These are phyloP conservation scores for Yamadazyma endophytica DNA, from an alignment of 805 yeast species.

Conservation along the genomic window DNA sequence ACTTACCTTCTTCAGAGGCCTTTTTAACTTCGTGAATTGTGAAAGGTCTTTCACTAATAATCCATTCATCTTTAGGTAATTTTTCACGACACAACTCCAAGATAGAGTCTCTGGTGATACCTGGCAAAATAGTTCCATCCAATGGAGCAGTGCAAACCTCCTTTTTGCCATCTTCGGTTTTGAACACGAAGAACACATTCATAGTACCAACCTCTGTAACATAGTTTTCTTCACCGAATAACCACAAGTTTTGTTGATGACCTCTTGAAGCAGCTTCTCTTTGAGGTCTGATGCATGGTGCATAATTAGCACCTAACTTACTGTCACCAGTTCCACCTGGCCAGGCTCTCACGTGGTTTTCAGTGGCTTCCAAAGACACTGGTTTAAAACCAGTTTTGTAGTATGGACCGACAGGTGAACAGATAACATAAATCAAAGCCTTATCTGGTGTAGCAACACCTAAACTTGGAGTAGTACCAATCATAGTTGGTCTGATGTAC, in stretches of 20 bases:
- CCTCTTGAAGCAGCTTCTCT: conserved; percentile 87
- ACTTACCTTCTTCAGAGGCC: conserved; percentile 72
- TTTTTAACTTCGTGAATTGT: conserved; percentile 78
- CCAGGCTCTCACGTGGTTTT: conserved; percentile 97
- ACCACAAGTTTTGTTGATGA: conserved; percentile 94
- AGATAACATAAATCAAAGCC: conserved; percentile 81
- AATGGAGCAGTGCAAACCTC: conserved; percentile 95
- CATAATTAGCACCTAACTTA: conserved; percentile 96
- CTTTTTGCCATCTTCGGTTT: conserved; percentile 76
- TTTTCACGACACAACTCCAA: conserved; percentile 72
- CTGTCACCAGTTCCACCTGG: conserved; percentile 98
- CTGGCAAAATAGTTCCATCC: conserved; percentile 95
- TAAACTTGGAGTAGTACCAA: conserved; percentile 84
- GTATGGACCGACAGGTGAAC: conserved; percentile 97
- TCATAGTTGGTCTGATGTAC: conserved; percentile 91
- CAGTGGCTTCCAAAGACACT: conserved; percentile 90
- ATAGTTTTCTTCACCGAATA: conserved; percentile 81
- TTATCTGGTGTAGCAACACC: conserved; percentile 83
- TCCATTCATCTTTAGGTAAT: conserved; percentile 76
- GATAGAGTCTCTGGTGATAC: conserved; percentile 92
- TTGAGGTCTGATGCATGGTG: conserved; percentile 92
- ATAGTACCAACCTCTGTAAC: conserved; percentile 97
- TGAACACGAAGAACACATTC: conserved; percentile 89
- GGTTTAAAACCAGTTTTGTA: conserved; percentile 90
- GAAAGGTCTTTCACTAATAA: conserved; percentile 74